These are phyloP conservation scores for Grigorovia jiainica DNA, from an alignment of 805 yeast species.

Conservation along the genomic window DNA sequence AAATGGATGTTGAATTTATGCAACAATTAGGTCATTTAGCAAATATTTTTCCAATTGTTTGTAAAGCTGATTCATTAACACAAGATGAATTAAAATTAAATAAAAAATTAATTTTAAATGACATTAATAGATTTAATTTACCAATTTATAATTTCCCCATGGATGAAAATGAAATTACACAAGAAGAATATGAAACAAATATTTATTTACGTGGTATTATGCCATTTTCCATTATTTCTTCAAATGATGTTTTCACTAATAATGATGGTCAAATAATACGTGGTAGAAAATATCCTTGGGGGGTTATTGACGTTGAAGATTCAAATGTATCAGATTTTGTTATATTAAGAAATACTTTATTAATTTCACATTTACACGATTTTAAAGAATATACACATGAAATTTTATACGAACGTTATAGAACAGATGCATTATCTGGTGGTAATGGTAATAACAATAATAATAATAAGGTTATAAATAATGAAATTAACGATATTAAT, in stretches of 20 bases:
- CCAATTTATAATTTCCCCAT: slow-evolving; percentile 70
- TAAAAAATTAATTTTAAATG: slow-evolving; percentile 67
- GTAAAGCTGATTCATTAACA: slow-evolving; percentile 80
- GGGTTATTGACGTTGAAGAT: slow-evolving; percentile 54
- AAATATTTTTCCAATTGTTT: slow-evolving; percentile 76
- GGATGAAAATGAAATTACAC: slow-evolving; percentile 44
- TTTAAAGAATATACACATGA: slow-evolving; percentile 86
- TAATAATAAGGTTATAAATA: slow-evolving; percentile 11
- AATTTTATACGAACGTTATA: slow-evolving; percentile 75
- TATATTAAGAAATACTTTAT: slow-evolving; percentile 64
- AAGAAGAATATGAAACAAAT: slow-evolving; percentile 57
- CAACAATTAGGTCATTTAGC: slow-evolving; percentile 69
- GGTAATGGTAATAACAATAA: slow-evolving; percentile 17
- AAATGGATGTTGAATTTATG: slow-evolving; percentile 72
- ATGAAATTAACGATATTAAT: slow-evolving; percentile 7
- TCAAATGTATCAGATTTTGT: slow-evolving; percentile 75
- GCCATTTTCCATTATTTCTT: slow-evolving; percentile 64
- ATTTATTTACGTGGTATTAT: slow-evolving; percentile 52
- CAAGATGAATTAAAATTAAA: slow-evolving; percentile 66
- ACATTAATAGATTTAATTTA: slow-evolving; percentile 57
- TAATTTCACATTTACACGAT: slow-evolving; percentile 79
- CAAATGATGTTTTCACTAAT: slow-evolving; percentile 49
- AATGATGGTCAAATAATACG: slow-evolving; percentile 33
- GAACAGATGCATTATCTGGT: slow-evolving; percentile 76
- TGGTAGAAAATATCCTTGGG: slow-evolving; percentile 51